A percentile compares a stretch with the other conserved stretches of the same genome.
These are phyloP conservation scores for Deinandra increscens DNA, from an alignment of 129 eudicot genomes.

Conservation along the genomic window DNA sequence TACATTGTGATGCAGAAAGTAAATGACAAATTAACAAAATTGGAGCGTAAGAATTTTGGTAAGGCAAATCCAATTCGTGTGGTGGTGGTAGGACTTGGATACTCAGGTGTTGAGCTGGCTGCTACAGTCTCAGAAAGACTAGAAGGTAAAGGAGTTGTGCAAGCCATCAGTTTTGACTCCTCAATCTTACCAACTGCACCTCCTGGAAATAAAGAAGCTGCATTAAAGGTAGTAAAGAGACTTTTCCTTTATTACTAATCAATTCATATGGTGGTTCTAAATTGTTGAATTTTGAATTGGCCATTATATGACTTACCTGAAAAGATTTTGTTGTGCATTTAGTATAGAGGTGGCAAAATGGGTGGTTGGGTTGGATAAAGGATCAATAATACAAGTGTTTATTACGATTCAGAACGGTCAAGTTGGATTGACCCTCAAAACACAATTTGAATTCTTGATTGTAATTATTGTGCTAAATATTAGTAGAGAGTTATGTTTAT, in stretches of 20 bases:
- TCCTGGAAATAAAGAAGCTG: constrained; percentile 86
- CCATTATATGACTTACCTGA: neutral
- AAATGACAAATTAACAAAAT: constrained; percentile 53
- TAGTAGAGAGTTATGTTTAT: neutral
- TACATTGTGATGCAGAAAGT: constrained; percentile 62
- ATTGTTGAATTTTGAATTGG: neutral
- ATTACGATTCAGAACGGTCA: neutral
- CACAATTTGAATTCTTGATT: neutral
- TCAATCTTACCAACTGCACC: constrained; percentile 79
- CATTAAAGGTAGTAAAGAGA: constrained; percentile 61
- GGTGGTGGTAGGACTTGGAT: constrained; percentile 96
- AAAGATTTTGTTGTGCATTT: neutral
- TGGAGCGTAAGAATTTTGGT: constrained; percentile 72
- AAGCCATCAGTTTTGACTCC: constrained; percentile 72
- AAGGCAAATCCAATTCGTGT: constrained; percentile 61
- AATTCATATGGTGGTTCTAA: neutral
- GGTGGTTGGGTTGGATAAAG: neutral
- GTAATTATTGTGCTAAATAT: neutral
- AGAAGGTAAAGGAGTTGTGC: constrained; percentile 76
- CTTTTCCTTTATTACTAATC: neutral
- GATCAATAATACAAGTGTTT: neutral
- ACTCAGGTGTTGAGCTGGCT: constrained; percentile 89
- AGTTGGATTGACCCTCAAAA: neutral
- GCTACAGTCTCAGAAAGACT: constrained; percentile 92
- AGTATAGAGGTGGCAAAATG: neutral